Percentiles rank a stretch among this genome's conserved stretches.
Evolutionary conservation across 192 early-diverging fungal genomes (phyloP).

Genomic region (Coemansia asiatica): DNA sequence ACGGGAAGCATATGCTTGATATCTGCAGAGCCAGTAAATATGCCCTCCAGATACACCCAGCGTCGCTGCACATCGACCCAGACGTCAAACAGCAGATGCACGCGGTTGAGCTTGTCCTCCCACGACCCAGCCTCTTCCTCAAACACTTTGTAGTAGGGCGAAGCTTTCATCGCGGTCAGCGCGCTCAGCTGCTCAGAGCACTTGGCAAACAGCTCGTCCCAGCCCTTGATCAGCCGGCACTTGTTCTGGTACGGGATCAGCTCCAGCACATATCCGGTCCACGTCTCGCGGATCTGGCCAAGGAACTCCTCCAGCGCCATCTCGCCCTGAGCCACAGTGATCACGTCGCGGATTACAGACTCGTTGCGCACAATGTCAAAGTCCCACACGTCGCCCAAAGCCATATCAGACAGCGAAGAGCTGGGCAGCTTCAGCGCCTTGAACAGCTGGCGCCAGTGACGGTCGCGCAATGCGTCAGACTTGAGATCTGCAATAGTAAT

Average conservation of each 20-base stretch:
- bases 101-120: conserved; percentile 96
- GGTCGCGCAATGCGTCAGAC: conserved; percentile 92
- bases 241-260: conserved; percentile 97
- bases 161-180: conserved; percentile 94
- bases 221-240: conserved; percentile 92
- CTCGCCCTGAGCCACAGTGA: conserved; percentile 94
- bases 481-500: conserved; percentile 82
- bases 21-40: conserved; percentile 94
- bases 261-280: conserved; percentile 90
- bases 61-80: conserved; percentile 99
- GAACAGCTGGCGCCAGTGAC: conserved; percentile 96
- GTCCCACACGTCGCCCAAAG: conserved; percentile 94
- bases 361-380: conserved; percentile 88
- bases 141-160: conserved; percentile 97
- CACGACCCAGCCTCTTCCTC: conserved; percentile 93
- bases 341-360: conserved; percentile 78
- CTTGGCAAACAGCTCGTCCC: conserved; percentile 98
- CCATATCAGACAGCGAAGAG: conserved; percentile 77
- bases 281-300: conserved; percentile 85
- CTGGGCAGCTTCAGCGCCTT: conserved; percentile 76
- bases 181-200: conserved; percentile 94
- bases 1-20: conserved; percentile 97
- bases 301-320: conserved; percentile 99
- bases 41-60: conserved; percentile 99
- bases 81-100: conserved; percentile 95